Evolutionary conservation across 129 eudicot species (phyloP), one percentile per base, ranked within the genome.

Genomic region (Helianthus annuus): DNA sequence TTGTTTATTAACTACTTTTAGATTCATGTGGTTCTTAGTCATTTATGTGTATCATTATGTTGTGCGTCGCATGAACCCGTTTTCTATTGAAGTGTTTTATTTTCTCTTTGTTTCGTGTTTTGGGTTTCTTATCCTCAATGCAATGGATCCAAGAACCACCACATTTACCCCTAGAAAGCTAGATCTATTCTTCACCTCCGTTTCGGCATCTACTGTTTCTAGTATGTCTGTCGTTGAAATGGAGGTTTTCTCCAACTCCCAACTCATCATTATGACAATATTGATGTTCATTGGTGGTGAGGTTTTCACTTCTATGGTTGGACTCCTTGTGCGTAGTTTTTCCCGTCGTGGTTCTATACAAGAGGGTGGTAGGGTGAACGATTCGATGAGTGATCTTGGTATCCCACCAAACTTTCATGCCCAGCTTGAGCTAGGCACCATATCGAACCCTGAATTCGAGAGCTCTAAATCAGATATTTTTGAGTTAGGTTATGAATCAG

Each of bases 171-270:
- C 72, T 64, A 69, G 78, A 13, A 71, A 82, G 64, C 46, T 82
- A 1, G 80, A 69, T 60, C 46, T 75, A 40, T 79, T 88, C 73
- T 91, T 91, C 68, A 91, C 91, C 14, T 84, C 96, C 0, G 87
- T 86, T 2, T 91, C 96, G 0, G 83, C 97, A 2, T 12, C 62
- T 10, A 84, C 97, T 0, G 87, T 86, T 48, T 86, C 97, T 10
- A 91, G 97, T 72, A 86, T 88, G 93, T 82, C 96, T 16, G 83
- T 85, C 0, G 70, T 91, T 2, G 97, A 88, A 73, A 88, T 92
- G 93, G 97, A 92, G 83, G 86, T 79, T 53, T 88, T 92, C 74
- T 86, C 96, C 1, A 78, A 86, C 62, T 27, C 75, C 55, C 97
- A 91, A 72, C 93, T 91, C 39, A 42, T 86, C 10, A 6, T 84